Evolutionary conservation across 768 basidiomycete species (phyloP).

Genomic region (Auriscalpium vulgare): DNA sequence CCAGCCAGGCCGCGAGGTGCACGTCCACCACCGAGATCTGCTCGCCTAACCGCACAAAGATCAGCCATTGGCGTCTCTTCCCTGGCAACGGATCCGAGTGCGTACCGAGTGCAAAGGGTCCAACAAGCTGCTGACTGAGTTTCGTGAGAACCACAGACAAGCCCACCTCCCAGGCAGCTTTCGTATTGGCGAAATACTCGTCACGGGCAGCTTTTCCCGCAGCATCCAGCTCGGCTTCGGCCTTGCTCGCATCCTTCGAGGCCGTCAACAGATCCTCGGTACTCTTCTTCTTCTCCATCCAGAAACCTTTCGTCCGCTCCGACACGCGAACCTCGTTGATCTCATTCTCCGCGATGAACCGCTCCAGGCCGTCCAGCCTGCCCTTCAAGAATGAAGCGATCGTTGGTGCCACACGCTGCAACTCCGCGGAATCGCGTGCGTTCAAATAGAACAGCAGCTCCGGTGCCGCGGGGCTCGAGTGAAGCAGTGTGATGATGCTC

Average conservation of each 20-base stretch:
- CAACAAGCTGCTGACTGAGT: conserved; percentile 51
- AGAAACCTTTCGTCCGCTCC: conserved; percentile 54
- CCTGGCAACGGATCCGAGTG: not conserved
- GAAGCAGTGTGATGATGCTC: conserved; percentile 45
- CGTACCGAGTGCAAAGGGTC: conserved; percentile 60
- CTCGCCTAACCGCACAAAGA: conserved; percentile 47
- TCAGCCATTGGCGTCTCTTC: not conserved
- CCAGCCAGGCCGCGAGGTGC: conserved; percentile 72
- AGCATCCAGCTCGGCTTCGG: conserved; percentile 30
- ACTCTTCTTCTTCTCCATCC: conserved; percentile 46
- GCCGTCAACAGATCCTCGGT: conserved; percentile 38
- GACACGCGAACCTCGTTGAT: conserved; percentile 41
- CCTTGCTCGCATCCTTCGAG: conserved; percentile 36
- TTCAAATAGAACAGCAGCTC: conserved; percentile 50
- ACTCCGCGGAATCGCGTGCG: conserved; percentile 46
- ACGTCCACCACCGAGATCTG: conserved; percentile 77
- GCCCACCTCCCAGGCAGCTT: conserved; percentile 43
- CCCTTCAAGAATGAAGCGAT: conserved; percentile 35
- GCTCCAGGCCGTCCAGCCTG: conserved; percentile 40
- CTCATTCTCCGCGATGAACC: conserved; percentile 46
- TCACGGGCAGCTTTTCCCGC: conserved; percentile 32
- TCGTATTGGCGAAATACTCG: conserved; percentile 44
- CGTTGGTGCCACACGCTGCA: conserved; percentile 39
- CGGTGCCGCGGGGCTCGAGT: conserved; percentile 57
- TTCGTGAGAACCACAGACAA: conserved; percentile 38